Evolutionary conservation across 148 eudicot genomes (phyloP), one percentile per base, ranked within the genome.

Genomic region (Nepenthes gracilis): DNA sequence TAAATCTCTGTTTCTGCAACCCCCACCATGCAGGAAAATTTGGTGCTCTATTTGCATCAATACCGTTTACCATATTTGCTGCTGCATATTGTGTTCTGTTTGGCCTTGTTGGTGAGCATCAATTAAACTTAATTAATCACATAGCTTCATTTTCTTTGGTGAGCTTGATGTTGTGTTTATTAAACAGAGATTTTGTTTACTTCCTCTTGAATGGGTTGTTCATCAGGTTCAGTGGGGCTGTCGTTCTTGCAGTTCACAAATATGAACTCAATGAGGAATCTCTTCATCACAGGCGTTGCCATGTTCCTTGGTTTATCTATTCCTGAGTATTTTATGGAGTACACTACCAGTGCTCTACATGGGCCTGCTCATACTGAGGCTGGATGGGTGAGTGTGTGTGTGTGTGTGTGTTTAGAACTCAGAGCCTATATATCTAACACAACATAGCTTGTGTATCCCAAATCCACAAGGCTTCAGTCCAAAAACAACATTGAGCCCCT

Each of bases 261-360:
- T 73, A 93, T 93, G 95, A 93, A 93, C 84, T 93, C 99, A 3
- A 77, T 89, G 97, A 82, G 99, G 66, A 93, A 84, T 70, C 85
- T 93, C 55, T 93, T 93, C 77, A 93, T 93, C 9, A 64, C 70
- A 1, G 99, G 99, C 12, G 95, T 93, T 37, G 70, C 99, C 36
- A 74, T 93, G 75, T 93, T 74, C 73, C 92, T 93, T 34, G 99
- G 99, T 4, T 63, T 93, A 66, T 93, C 99, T 12, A 84, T 89
- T 63, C 99, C 99, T 9, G 90, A 93, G 69, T 89, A 84, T 61
- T 93, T 93, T 71, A 78, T 83, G 64, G 95, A 89, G 66, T 93
- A 89, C 73, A 77, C 95, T 2, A 70, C 78, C 12, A 59, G 36
- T 33, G 89, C 99, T 70, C 81, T 71, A 33, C 96, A 93, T 63